phyloP scores from a whole-genome alignment of 257 asterid genomes.

The Eustoma russellianum region DNA sequence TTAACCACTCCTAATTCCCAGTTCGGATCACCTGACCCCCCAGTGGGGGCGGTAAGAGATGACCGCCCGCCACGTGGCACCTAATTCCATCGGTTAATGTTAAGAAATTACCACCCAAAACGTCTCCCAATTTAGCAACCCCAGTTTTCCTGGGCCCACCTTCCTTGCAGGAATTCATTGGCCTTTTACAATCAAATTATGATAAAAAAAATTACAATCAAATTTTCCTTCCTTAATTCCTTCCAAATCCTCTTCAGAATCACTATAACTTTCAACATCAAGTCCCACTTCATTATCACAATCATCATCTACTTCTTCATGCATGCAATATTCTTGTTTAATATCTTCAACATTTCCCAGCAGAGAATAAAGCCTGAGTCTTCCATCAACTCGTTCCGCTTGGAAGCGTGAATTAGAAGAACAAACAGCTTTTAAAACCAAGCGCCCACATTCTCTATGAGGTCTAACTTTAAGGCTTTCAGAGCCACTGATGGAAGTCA shows the following conservation, averaged over 20 bases:
- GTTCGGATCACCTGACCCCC: no score
- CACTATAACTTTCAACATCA: slow-evolving; percentile 8
- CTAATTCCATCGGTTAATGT: background rate
- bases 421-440: slow-evolving; percentile 48
- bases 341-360: background rate
- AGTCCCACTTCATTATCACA: slow-evolving; percentile 7
- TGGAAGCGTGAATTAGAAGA: slow-evolving; percentile 25
- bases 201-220: no score
- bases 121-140: slow-evolving; percentile 31
- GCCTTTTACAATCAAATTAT: slow-evolving; percentile 19
- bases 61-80: no score
- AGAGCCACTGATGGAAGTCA: slow-evolving; percentile 46
- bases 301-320: slow-evolving; percentile 9
- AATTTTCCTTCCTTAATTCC: slow-evolving; percentile 19
- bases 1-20: no score
- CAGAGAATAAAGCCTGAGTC: slow-evolving; percentile 52
- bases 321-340: background rate
- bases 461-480: slow-evolving; percentile 39
- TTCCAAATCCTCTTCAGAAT: slow-evolving; percentile 9
- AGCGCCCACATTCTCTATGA: slow-evolving; percentile 64
- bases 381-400: slow-evolving; percentile 54
- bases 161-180: slow-evolving; percentile 49
- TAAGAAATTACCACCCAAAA: slow-evolving; percentile 53
- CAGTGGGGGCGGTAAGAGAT: no score
- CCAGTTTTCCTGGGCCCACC: slow-evolving; percentile 29